Conservation (phyloP, 805 yeast species). For the Spathaspora passalidarum region DNA sequence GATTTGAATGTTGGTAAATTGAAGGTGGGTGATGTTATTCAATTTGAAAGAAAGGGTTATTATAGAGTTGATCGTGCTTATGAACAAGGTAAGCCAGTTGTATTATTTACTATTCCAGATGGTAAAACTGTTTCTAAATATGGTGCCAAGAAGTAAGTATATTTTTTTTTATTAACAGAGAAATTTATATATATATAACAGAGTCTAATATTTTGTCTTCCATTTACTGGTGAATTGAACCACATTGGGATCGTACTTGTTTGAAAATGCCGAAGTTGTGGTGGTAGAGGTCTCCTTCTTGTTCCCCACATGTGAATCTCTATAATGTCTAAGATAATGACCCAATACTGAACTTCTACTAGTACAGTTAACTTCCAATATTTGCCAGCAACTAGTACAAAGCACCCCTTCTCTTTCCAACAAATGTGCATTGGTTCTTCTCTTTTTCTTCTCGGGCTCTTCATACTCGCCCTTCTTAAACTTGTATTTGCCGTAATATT, state of each 20-base stretch:
- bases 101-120: slow-evolving; percentile 92
- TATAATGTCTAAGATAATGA: slow-evolving; percentile 10
- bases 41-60: slow-evolving; percentile 97
- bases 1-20: slow-evolving; percentile 74
- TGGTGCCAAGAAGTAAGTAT: slow-evolving; percentile 30
- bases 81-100: slow-evolving; percentile 59
- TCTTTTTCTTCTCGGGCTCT: slow-evolving; percentile 9
- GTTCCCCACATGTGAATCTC: slow-evolving; percentile 12
- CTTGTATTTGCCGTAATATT: slow-evolving; percentile 24
- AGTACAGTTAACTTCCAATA: slow-evolving; percentile 10
- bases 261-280: background rate
- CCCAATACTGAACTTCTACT: slow-evolving; percentile 10
- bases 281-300: slow-evolving; percentile 3
- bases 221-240: slow-evolving; percentile 6
- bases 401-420: slow-evolving; percentile 10
- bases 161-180: background rate
- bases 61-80: slow-evolving; percentile 70
- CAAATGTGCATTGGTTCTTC: slow-evolving; percentile 10
- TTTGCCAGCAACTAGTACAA: slow-evolving; percentile 10
- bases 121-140: slow-evolving; percentile 59
- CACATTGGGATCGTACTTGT: background rate
- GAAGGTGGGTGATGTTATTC: slow-evolving; percentile 85
- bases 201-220: slow-evolving; percentile 1
- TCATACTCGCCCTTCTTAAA: slow-evolving; percentile 19
- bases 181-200: background rate